Conservation (phyloP, 202 grass and related monocot genomes). For the Musa balbisiana region DNA sequence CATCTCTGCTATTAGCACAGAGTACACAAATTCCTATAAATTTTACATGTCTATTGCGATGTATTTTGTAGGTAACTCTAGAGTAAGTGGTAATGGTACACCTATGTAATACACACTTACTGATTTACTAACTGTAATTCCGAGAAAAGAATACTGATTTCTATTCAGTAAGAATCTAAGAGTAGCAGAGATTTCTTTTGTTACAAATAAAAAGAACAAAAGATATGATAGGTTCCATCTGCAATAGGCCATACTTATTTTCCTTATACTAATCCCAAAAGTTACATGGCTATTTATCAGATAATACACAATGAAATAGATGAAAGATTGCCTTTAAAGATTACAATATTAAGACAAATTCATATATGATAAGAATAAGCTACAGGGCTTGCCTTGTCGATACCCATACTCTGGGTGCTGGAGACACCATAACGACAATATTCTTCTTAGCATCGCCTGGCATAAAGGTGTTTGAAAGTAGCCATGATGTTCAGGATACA, state of each 20-base stretch:
- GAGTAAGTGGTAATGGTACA: too few species aligned
- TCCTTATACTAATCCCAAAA: not conserved
- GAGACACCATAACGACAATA: conserved; percentile 88
- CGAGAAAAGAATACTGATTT: too few species aligned
- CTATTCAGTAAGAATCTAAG: too few species aligned
- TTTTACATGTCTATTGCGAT: too few species aligned
- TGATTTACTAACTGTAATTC: too few species aligned
- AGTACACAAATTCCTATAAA: too few species aligned
- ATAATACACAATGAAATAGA: not conserved
- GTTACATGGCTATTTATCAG: not conserved
- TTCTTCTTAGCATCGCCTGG: conserved; percentile 81
- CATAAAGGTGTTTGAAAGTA: conserved; percentile 78
- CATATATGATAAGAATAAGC: too few species aligned
- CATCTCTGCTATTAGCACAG: too few species aligned
- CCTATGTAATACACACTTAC: too few species aligned
- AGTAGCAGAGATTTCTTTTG: not conserved
- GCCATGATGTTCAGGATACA: conserved; percentile 79
- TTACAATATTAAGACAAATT: too few species aligned
- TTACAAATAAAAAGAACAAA: not conserved
- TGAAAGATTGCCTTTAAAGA: not conserved
- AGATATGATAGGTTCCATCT: not conserved
- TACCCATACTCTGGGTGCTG: conserved; percentile 83
- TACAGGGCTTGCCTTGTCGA: conserved; percentile 52
- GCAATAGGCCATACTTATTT: not conserved
- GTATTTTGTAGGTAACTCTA: too few species aligned